Evolutionary conservation across 1,139 yeast genomes (phyloP).

Genomic region (Scheffersomyces lignicola): DNA sequence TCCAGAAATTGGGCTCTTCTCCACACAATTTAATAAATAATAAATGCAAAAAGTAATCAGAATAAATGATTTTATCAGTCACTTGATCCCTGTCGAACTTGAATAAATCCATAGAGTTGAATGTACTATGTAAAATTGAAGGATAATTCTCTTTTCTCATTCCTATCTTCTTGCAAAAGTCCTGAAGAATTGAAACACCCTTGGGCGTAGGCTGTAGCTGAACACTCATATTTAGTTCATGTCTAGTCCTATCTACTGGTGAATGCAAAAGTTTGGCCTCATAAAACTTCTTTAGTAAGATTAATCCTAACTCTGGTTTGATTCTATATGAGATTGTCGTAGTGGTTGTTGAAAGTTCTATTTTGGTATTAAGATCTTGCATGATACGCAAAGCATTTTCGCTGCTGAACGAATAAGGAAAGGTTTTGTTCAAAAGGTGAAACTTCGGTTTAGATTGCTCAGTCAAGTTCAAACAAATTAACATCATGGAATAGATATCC

Average conservation of each 20-base stretch:
- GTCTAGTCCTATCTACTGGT: conserved; percentile 70
- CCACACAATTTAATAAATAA: conserved; percentile 71
- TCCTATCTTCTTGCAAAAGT: conserved; percentile 61
- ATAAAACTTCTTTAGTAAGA: conserved; percentile 57
- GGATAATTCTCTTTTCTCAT: conserved; percentile 41
- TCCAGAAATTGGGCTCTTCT: conserved; percentile 66
- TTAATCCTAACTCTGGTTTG: conserved; percentile 49
- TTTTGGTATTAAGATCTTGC: conserved; percentile 47
- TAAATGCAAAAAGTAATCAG: conserved; percentile 64
- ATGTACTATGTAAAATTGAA: conserved; percentile 47
- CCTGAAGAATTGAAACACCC: conserved; percentile 71
- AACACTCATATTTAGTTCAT: conserved; percentile 40
- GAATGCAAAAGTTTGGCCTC: conserved; percentile 70
- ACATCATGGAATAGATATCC: conserved; percentile 53
- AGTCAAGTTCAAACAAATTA: conserved; percentile 47
- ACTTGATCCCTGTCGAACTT: conserved; percentile 63
- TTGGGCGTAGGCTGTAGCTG: conserved; percentile 87
- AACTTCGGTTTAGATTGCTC: conserved; percentile 10
- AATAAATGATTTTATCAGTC: conserved; percentile 63
- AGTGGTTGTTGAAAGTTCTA: conserved; percentile 50
- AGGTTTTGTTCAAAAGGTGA: conserved; percentile 16
- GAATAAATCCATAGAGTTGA: conserved; percentile 74
- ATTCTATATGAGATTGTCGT: conserved; percentile 64
- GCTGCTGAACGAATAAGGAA: conserved; percentile 56
- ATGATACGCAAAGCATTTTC: conserved; percentile 54